Base-by-base conservation (phyloP, 495 filamentous ascomycete species). In the Astrothelium subdiscretum region DNA sequence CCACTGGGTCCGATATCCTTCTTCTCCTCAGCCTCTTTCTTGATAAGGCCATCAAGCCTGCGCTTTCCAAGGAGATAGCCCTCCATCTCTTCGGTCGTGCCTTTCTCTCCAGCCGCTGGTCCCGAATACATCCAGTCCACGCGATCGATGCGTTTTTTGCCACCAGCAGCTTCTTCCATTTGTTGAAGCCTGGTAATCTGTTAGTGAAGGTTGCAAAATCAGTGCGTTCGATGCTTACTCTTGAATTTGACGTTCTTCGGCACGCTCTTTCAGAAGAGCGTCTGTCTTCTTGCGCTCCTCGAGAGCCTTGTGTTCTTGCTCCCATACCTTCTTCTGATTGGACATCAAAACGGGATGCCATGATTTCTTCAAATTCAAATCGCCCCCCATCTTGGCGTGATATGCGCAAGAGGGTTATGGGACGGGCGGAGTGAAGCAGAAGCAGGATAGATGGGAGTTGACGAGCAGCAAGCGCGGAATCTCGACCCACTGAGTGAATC, bases 111-210 rank as follows among this genome's bases (percentile, higher is more conserved):
- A 66, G 83, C 85, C 38, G 87, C 86, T 10, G 94, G 91, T 1
- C 91, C 94, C 66, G 84, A 79, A 75, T 98, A 98, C 90, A 98
- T 96, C 89, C 95, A 98, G 68, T 98, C 92, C 22, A 98, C 94
- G 13, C 90, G 83, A 65, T 90, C 85, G 1, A 85, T 70, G 35
- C 83, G 81, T 62, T 84, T 87, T 62, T 81, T 80, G 20, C 91
- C 91, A 32, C 95, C 95, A 13, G 90, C 87, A 42, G 87, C 86
- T 75, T 96, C 95, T 62, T 96, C 90, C 51, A 96, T 83, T 51
- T 85, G 84, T 69, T 96, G 88, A 1, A 97, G 85, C 69, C n/a
- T n/a, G n/a, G n/a, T n/a, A n/a, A n/a, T n/a, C n/a, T n/a, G n/a
- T n/a, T n/a, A n/a, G n/a, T n/a, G n/a, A n/a, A n/a, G n/a, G n/a